Percentiles rank a stretch among this genome's conserved stretches.
phyloP scores from a whole-genome alignment of 352 stramenopile genomes.

The Pythium dissimile region DNA sequence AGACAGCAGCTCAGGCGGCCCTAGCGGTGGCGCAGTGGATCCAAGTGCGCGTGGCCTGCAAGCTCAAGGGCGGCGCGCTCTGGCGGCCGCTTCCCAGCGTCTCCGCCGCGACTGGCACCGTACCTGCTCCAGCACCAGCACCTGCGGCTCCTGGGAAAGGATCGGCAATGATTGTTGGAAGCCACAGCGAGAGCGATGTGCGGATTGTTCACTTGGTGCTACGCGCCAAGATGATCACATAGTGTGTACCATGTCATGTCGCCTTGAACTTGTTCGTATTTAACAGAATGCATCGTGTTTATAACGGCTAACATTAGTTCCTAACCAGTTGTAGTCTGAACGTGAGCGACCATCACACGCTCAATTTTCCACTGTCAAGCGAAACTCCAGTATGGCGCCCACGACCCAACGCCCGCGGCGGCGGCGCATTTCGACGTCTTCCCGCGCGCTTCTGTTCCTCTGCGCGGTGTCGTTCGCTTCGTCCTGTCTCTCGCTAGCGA shows the following conservation, averaged over 20 bases:
- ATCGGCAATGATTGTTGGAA: no score
- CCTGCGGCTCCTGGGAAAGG: no score
- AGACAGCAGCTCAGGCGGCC: not conserved
- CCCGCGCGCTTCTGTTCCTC: conserved; percentile 1
- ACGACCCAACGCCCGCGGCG: not conserved
- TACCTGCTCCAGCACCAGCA: not conserved
- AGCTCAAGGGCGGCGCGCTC: conserved; percentile 20
- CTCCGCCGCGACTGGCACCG: not conserved
- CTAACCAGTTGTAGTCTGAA: not conserved
- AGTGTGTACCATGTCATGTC: conserved; percentile 7
- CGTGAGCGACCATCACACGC: no score
- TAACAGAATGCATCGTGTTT: conserved; percentile 4
- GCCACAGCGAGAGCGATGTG: conserved; percentile 12
- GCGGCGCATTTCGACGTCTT: not conserved
- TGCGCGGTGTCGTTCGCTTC: conserved; percentile 8
- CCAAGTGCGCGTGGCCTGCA: conserved; percentile 25
- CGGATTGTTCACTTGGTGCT: conserved; percentile 23
- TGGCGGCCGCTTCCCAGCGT: conserved; percentile 16
- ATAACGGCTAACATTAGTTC: conserved; percentile 3
- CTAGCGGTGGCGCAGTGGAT: conserved; percentile 29
- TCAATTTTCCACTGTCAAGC: not conserved
- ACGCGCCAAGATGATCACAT: conserved; percentile 23
- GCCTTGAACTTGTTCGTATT: conserved; percentile 20
- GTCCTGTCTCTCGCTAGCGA: conserved; percentile 5
- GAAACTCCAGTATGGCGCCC: not conserved